Conservation (phyloP, 352 stramenopile species). For the Thraustochytrium striatum region DNA sequence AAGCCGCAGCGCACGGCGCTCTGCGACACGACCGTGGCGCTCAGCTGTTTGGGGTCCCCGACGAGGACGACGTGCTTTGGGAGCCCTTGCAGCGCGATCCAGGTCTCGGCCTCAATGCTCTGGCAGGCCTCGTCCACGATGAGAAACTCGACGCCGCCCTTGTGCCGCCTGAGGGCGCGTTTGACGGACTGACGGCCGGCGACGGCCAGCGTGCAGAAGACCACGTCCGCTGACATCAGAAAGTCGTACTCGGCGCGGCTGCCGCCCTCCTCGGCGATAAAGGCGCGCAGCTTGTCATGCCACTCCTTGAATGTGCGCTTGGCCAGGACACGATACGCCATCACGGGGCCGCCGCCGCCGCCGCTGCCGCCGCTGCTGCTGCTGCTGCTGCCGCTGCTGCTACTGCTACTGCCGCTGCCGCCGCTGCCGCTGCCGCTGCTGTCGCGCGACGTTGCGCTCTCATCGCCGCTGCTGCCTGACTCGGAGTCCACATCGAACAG, state of each 20-base stretch:
- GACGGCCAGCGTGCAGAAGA: conserved; percentile 39
- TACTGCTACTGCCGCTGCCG: too few relatives aligned
- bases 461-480: too few relatives aligned
- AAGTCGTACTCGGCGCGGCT: conserved; percentile 15
- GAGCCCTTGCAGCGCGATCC: conserved; percentile 20
- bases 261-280: not conserved
- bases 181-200: not conserved
- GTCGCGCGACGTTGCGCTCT: too few relatives aligned
- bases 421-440: too few relatives aligned
- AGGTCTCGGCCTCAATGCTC: conserved; percentile 27
- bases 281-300: not conserved
- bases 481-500: too few relatives aligned
- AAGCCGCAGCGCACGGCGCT: conserved; percentile 65
- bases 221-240: conserved; percentile 1
- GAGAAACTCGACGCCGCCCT: not conserved
- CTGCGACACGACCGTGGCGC: conserved; percentile 82
- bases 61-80: conserved; percentile 67
- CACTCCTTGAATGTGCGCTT: not conserved
- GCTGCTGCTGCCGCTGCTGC: too few relatives aligned
- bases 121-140: conserved; percentile 28
- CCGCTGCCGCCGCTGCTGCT: too few relatives aligned
- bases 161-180: not conserved
- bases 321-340: too few relatives aligned
- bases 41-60: conserved; percentile 83
- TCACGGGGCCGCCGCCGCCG: too few relatives aligned